Evolutionary conservation across 2,329 filamentous ascomycete species (phyloP), one percentile per base, ranked within the genome.

Genomic region (Aureobasidium namibiae): DNA sequence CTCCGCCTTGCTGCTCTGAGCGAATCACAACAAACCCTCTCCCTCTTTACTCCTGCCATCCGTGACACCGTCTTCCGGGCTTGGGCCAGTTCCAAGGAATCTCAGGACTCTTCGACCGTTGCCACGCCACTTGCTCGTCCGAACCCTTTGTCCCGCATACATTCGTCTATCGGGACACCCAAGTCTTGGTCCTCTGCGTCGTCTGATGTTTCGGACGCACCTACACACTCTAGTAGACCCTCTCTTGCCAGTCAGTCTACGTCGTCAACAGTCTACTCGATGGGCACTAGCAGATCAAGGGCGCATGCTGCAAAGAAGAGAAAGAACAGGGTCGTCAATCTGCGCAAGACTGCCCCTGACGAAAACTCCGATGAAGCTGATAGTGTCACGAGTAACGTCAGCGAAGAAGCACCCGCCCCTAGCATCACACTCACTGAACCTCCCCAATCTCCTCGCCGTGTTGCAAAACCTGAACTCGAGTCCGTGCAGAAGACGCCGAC

Each of bases 11-110:
- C 88, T 24, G 84, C 90, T 0, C 77, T 99, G 60, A 91, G 85
- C 4, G 88, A 95, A 68, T 95, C 91, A 2, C 91, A 97, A 67
- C 85, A 89, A 49, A 97, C 94, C 0, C 76, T 97, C 34, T 95
- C 92, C 4, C 78, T 97, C 0, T 95, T 95, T 70, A 96, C 92
- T 1, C 91, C 92, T 0, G 85, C 87, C n/a, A 92, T 97, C 61
- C 80, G 84, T 56, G 90, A 97, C 72, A 89, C 90, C 4, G 87
- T 97, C 26, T 96, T 95, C 72, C 84, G 94, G 61, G 94, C 92
- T 33, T 96, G 92, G 90, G 89, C 92, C 16, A 88, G 88, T 41
- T 84, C 87, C 36, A 80, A 83, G 53, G 91, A 96, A 62, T 80
- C 85, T 60, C 79, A 79, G 44, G 89, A 94, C 64, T 70, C 68